A percentile compares a stretch with the other conserved stretches of the same genome.
Evolutionary conservation across 2,329 filamentous ascomycete species (phyloP).

Genomic region (Anthostomella pinea): DNA sequence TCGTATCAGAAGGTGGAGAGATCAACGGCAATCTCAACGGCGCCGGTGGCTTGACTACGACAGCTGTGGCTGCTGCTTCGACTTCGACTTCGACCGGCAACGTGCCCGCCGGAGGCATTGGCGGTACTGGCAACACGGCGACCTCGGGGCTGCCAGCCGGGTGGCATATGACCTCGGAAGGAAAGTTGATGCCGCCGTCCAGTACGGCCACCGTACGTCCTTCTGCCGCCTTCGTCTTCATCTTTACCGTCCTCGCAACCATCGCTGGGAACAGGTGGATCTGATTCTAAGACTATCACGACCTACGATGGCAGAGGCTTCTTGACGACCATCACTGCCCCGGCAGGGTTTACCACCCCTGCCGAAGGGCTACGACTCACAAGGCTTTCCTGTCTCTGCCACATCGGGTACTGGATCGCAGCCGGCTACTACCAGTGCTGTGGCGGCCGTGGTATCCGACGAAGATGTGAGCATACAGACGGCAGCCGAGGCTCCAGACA

Average conservation of each 20-base stretch:
- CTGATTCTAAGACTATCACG: conserved; percentile 45
- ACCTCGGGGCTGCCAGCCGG: conserved; percentile 64
- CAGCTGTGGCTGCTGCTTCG: conserved; percentile 61
- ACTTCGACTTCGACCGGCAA: conserved; percentile 60
- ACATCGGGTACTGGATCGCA: too few species aligned
- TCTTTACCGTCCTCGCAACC: conserved; percentile 32
- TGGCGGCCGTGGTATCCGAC: too few species aligned
- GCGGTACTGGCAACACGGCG: conserved; percentile 51
- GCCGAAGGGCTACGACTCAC: conserved; percentile 41
- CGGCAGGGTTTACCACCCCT: conserved; percentile 33
- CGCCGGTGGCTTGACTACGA: conserved; percentile 49
- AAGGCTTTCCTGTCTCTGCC: conserved; percentile 41
- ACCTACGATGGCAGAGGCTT: conserved; percentile 48
- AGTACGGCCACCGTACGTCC: conserved; percentile 61
- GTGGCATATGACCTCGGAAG: conserved; percentile 75
- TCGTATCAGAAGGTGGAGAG: conserved; percentile 73
- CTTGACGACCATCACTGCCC: conserved; percentile 42
- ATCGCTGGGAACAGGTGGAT: conserved; percentile 32
- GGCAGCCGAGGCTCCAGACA: too few species aligned
- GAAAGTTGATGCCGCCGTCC: conserved; percentile 76
- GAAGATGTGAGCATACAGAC: too few species aligned
- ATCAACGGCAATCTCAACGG: conserved; percentile 67
- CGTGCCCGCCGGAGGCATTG: conserved; percentile 69
- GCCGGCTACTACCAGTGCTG: too few species aligned
- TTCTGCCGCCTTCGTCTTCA: too few species aligned